A percentile compares a stretch with the other conserved stretches of the same genome.
phyloP scores from a whole-genome alignment of 306 rosid species.

The Amphicarpaea edgeworthii region DNA sequence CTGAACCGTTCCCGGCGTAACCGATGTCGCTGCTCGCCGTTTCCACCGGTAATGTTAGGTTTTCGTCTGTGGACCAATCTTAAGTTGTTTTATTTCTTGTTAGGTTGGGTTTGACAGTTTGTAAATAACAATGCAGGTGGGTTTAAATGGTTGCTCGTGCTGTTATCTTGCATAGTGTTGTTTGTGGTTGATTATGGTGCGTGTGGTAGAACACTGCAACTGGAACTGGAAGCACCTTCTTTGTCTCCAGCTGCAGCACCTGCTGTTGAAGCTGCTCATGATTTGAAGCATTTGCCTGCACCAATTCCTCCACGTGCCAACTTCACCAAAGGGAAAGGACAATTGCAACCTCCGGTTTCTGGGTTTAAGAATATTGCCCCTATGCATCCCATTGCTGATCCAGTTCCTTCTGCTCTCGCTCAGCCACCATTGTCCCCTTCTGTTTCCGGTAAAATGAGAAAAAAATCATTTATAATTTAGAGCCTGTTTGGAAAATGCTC shows the following conservation, averaged over 20 bases:
- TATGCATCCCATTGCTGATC: slow-evolving; percentile 32
- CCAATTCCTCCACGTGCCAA: slow-evolving; percentile 14
- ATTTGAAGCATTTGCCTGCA: slow-evolving; percentile 20
- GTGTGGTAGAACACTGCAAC: slow-evolving; percentile 30
- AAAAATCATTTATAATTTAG: no score
- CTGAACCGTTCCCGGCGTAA: slow-evolving; percentile 29
- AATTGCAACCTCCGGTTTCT: slow-evolving; percentile 15
- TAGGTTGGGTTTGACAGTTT: slow-evolving; percentile 12
- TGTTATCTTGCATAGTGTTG: slow-evolving; percentile 10
- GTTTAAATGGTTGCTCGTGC: slow-evolving; percentile 21
- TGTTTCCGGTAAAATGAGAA: slow-evolving; percentile 33
- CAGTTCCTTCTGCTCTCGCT: slow-evolving; percentile 40
- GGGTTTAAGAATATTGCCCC: slow-evolving; percentile 34
- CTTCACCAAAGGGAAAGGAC: not conserved
- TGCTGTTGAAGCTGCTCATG: not conserved
- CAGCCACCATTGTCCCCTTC: slow-evolving; percentile 43
- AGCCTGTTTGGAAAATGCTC: no score
- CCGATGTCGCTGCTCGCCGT: not conserved
- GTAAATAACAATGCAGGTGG: slow-evolving; percentile 41
- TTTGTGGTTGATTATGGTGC: slow-evolving; percentile 33
- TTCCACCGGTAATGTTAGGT: slow-evolving; percentile 30
- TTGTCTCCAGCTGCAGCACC: slow-evolving; percentile 3
- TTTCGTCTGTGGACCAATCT: not conserved
- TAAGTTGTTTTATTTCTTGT: not conserved
- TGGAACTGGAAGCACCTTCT: slow-evolving; percentile 6